A percentile compares a stretch with the other conserved stretches of the same genome.
Evolutionary conservation across 345 rosid species (phyloP).

Genomic region (Eucalyptus tenuipes): DNA sequence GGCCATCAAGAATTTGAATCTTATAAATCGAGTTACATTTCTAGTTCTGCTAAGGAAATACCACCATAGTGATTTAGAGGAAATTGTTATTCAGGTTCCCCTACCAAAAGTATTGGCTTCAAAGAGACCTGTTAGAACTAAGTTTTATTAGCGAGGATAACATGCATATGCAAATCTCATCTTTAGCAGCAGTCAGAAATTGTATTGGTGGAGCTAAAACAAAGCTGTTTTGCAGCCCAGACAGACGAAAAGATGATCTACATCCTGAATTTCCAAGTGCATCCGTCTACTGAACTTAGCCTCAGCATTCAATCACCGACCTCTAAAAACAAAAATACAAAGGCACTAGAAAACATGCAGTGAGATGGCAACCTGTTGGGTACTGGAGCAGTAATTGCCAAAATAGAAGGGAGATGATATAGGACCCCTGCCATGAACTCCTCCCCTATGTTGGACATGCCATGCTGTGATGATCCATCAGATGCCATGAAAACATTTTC

Average conservation of each 20-base stretch:
- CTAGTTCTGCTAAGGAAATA: not conserved
- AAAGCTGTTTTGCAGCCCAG: not conserved
- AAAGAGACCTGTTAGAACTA: not conserved
- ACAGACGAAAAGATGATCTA: not conserved
- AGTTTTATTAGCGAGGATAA: not conserved
- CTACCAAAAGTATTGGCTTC: not conserved
- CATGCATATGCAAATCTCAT: not conserved
- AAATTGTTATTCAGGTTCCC: not conserved
- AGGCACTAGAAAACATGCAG: not conserved
- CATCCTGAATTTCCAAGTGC: not conserved
- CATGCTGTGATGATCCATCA: constrained; percentile 44
- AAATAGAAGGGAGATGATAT: constrained; percentile 76
- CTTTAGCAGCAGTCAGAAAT: not conserved
- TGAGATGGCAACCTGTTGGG: constrained; percentile 63
- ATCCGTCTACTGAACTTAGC: not conserved
- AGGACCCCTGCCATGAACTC: constrained; percentile 92
- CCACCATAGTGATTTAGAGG: not conserved
- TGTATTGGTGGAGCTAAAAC: not conserved
- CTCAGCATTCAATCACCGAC: not conserved
- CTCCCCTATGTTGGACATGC: constrained; percentile 65
- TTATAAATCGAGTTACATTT: not conserved
- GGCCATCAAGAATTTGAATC: not conserved
- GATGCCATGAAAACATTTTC: constrained; percentile 74
- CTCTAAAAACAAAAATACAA: not conserved
- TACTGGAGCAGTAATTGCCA: constrained; percentile 79